Evolutionary conservation across 345 rosid genomes (phyloP), one percentile per base, ranked within the genome.

Genomic region (Populus tremula): DNA sequence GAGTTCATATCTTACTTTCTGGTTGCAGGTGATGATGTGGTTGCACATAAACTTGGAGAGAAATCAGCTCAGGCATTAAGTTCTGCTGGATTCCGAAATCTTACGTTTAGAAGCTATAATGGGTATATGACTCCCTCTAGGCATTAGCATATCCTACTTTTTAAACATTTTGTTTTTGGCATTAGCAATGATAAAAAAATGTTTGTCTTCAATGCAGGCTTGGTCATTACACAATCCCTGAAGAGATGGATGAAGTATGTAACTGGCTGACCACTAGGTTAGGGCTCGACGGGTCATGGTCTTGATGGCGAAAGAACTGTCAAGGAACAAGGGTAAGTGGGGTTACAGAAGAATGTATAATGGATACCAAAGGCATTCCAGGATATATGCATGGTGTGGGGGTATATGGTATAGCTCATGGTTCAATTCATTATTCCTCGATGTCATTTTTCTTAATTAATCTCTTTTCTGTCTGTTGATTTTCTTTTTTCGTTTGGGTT

Each of bases 1-100:
- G 6, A 54, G 13, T 69, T 75, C 33, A 39, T 59, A 17, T 33
- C 20, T 78, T 41, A 29, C 76, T 81, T 41, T 45, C 70, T 67
- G 75, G 79, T 74, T 78, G 80, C 85, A 89, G 94, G 78, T 41
- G 94, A 91, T 62, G 93, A 91, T 82, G 93, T 89, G 54, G 89
- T 91, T 78, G 88, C 91, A 33, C 86, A 87, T 49, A 72, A 47
- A 36, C 88, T 80, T 27, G 94, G 93, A 54, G 89, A 89, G 83
- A 91, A 70, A 79, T 89, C 94, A 10, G 93, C 93, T 6, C 86
- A 85, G 21, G 39, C 78, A 38, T 84, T 91, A 63, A 84, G 68
- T 66, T 75, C 85, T 73, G 81, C 85, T 73, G 95, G 94, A 62
- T 91, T 89, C 72, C 80, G 72, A 66, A 70, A 85, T 75, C 84